A percentile compares a stretch with the other conserved stretches of the same genome.
Evolutionary conservation across 1,139 yeast species (phyloP).

Genomic region (Lodderomyces elongisporus): DNA sequence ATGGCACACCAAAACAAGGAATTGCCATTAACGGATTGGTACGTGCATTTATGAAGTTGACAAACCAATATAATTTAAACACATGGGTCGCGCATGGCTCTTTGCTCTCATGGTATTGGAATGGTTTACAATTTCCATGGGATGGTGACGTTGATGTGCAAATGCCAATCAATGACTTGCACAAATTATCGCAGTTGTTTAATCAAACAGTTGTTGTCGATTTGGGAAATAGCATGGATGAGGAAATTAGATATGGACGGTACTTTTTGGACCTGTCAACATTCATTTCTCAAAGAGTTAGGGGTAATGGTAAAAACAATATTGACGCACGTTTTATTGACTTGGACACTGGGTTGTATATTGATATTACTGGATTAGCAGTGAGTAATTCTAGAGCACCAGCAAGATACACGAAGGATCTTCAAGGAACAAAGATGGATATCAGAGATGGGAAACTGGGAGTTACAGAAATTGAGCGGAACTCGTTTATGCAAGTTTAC

Average conservation of each 20-base stretch:
- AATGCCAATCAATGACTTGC: constrained; percentile 46
- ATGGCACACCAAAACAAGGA: constrained; percentile 20
- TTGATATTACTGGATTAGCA: constrained; percentile 61
- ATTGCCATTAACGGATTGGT: constrained; percentile 27
- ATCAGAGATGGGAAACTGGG: neutral
- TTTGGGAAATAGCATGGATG: constrained; percentile 20
- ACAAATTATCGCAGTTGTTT: constrained; percentile 33
- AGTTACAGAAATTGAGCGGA: constrained; percentile 15
- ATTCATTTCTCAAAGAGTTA: constrained; percentile 28
- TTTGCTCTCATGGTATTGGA: constrained; percentile 52
- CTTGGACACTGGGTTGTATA: constrained; percentile 66
- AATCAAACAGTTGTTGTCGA: constrained; percentile 42
- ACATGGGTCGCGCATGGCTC: constrained; percentile 55
- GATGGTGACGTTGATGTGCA: constrained; percentile 54
- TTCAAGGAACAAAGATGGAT: constrained; percentile 7
- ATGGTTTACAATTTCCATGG: constrained; percentile 51
- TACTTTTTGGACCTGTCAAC: constrained; percentile 41
- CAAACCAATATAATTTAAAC: constrained; percentile 21
- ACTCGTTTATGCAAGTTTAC: constrained; percentile 24
- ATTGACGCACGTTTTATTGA: constrained; percentile 84
- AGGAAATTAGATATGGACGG: constrained; percentile 26
- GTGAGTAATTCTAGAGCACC: constrained; percentile 34
- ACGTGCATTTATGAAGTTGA: constrained; percentile 30
- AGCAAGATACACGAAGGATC: constrained; percentile 16
- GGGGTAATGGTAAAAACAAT: constrained; percentile 48